Percentiles rank a stretch among this genome's conserved stretches.
Conservation (phyloP, 1,284 basidiomycete species). For the Ceratobasidium sp. region DNA sequence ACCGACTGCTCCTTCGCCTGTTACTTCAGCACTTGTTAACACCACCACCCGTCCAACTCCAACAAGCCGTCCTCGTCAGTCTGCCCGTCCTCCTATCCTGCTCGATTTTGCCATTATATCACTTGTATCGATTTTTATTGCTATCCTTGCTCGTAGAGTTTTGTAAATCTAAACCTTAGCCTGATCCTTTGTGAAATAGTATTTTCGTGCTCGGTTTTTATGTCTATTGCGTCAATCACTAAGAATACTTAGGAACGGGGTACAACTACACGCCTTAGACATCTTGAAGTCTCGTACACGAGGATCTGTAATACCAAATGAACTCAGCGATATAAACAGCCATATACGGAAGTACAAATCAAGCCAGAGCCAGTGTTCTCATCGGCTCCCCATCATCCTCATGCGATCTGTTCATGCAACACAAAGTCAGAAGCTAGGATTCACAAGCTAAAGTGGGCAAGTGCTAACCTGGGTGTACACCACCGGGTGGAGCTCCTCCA, state of each 20-base stretch:
- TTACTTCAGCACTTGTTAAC: not conserved
- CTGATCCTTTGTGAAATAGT: slow-evolving; percentile 22
- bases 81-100: slow-evolving; percentile 29
- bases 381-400: slow-evolving; percentile 75
- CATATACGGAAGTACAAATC: slow-evolving; percentile 13
- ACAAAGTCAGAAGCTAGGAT: not conserved
- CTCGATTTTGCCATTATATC: slow-evolving; percentile 41
- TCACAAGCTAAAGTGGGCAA: not conserved
- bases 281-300: not conserved
- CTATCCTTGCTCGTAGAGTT: slow-evolving; percentile 43
- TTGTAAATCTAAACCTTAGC: slow-evolving; percentile 18
- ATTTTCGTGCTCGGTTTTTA: slow-evolving; percentile 24
- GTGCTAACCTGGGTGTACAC: slow-evolving; percentile 76
- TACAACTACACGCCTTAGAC: not conserved
- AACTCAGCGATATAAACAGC: slow-evolving; percentile 29
- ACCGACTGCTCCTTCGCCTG: not conserved
- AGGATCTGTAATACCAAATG: slow-evolving; percentile 27
- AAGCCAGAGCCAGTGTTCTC: slow-evolving; percentile 17
- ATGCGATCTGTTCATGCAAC: slow-evolving; percentile 64
- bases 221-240: not conserved
- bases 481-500: slow-evolving; percentile 54
- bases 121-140: slow-evolving; percentile 45
- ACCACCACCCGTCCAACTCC: slow-evolving; percentile 14
- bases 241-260: not conserved
- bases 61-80: slow-evolving; percentile 12